Base-by-base conservation (phyloP, 1,284 basidiomycete genomes). In the Phylloporus gajari region DNA sequence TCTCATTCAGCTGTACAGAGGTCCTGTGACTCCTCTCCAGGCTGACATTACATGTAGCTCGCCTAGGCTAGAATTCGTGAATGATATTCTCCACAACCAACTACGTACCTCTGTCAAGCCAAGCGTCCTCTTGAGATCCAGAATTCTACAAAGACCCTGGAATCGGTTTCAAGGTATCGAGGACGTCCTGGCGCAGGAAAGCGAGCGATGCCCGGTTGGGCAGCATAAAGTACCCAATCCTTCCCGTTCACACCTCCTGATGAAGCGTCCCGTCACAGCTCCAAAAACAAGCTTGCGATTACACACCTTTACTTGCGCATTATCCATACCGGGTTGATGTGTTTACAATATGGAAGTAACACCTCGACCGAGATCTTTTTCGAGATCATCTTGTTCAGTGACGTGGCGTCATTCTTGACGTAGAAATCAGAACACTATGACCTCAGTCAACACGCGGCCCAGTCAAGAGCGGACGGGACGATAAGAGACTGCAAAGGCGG, bases 1-100 rank as follows among this genome's bases (percentile, higher is more conserved):
- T 90, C 80, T 99, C 98, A 79, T 97, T 98, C 67, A 99, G 88
- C 84, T 98, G 98, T 74, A 96, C 91, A 97, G 94, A 25, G 99
- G 86, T 80, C 97, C 94, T 30, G 94, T n/a, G n/a, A n/a, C n/a
- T n/a, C n/a, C n/a, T n/a, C n/a, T 87, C 87, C 98, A 99, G 5
- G 96, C 92, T 3, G 87, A 84, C 72, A 96, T 88, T 25, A 87
- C 82, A 30, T 82, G 79, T n/a, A 81, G 75, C 79, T 91, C 89
- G 25, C 87, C 84, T 90, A 93, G 72, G 2, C 46, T 51, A 56
- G 58, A 27, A 56, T 27, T 5, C 65, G 17, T 46, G 23, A 67
- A 71, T 6, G 59, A 65, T 3, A 42, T 27, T 23, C 62, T 48
- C 23, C 51, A n/a, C 17, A 32, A 3, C 13, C 65, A 42, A 48